A percentile compares a stretch with the other conserved stretches of the same genome.
phyloP scores from a whole-genome alignment of 1,284 basidiomycete genomes.

The Rhodotorula sp. region DNA sequence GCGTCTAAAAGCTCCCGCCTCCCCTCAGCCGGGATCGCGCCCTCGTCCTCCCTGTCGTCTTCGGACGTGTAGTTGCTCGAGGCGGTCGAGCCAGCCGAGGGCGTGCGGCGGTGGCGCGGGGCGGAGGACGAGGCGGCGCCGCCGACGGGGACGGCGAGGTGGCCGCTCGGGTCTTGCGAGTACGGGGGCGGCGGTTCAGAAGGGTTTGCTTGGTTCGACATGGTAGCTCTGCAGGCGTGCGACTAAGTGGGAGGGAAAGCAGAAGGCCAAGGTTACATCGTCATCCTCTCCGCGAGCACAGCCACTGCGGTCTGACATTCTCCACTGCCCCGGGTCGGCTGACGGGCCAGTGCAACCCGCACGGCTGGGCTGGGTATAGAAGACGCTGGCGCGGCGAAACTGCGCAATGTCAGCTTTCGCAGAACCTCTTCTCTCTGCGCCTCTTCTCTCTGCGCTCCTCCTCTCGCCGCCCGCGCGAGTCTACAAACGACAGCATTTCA shows the following conservation, averaged over 20 bases:
- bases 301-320: too few relatives aligned
- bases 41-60: neutral
- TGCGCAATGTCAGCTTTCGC: too few relatives aligned
- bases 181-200: conserved; percentile 11
- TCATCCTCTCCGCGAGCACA: too few relatives aligned
- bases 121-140: neutral
- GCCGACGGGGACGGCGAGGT: conserved; percentile 8
- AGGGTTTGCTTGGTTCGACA: neutral
- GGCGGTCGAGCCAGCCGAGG: conserved; percentile 2
- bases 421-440: too few relatives aligned
- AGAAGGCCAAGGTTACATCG: neutral
- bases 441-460: too few relatives aligned
- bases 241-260: neutral
- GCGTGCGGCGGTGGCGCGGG: conserved; percentile 9
- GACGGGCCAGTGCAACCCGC: too few relatives aligned
- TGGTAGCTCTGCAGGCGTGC: neutral
- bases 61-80: conserved; percentile 4
- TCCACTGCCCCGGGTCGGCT: too few relatives aligned
- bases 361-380: too few relatives aligned
- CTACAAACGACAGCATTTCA: neutral
- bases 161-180: conserved; percentile 8
- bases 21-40: conserved; percentile 7
- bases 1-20: conserved; percentile 21
- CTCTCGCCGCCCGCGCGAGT: neutral
- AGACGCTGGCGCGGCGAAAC: too few relatives aligned